Percentiles rank a stretch among this genome's conserved stretches.
These are phyloP conservation scores for Aspergillus luchuensis DNA, from an alignment of 2,329 filamentous ascomycete species.

Conservation along the genomic window DNA sequence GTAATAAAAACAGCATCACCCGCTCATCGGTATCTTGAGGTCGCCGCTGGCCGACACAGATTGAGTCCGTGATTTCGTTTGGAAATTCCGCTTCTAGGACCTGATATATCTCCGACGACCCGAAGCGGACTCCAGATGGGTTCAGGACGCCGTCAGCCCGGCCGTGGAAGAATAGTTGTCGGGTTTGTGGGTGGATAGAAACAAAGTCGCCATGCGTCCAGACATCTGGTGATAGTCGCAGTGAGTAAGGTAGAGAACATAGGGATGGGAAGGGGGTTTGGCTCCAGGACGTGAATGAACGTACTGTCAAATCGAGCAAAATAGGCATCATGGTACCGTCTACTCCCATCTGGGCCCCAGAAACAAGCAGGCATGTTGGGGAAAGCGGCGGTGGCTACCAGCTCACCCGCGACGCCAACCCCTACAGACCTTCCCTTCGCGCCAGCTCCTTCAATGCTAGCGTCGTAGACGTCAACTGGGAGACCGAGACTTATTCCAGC, in stretches of 20 bases:
- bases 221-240: constrained; percentile 23
- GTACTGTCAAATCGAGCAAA: constrained; percentile 60
- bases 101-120: constrained; percentile 76
- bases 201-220: constrained; percentile 80
- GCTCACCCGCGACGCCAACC: constrained; percentile 70
- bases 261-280: neutral
- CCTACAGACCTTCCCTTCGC: constrained; percentile 55
- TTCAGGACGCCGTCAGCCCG: constrained; percentile 74
- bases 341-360: constrained; percentile 56
- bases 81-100: constrained; percentile 64
- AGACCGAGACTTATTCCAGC: constrained; percentile 57
- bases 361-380: constrained; percentile 73
- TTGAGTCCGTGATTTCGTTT: constrained; percentile 65
- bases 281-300: neutral
- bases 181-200: constrained; percentile 67
- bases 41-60: constrained; percentile 77
- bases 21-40: constrained; percentile 60
- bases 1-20: constrained; percentile 62
- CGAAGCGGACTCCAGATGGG: constrained; percentile 78
- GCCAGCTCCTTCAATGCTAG: constrained; percentile 50
- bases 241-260: no score
- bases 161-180: constrained; percentile 48
- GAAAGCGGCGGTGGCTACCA: constrained; percentile 70
- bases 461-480: constrained; percentile 63
- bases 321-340: constrained; percentile 57